A percentile compares a stretch with the other conserved stretches of the same genome.
Evolutionary conservation across 2,329 filamentous ascomycete genomes (phyloP).

Genomic region (Phaeophleospora eucalypticola): DNA sequence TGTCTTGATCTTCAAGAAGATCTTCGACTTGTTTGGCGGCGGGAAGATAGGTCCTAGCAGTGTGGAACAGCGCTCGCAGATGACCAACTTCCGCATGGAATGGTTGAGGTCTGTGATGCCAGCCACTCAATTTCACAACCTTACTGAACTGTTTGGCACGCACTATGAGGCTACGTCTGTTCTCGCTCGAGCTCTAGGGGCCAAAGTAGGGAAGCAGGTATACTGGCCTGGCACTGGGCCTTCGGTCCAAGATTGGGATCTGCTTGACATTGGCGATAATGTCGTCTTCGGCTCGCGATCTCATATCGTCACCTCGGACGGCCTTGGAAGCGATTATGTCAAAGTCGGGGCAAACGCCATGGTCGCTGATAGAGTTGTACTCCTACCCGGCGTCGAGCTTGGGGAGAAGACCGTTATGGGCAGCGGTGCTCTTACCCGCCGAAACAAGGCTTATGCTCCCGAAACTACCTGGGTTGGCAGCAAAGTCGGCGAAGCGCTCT

Average conservation of each 20-base stretch:
- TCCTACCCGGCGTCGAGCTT: constrained; percentile 50
- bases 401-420: constrained; percentile 51
- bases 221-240: constrained; percentile 58
- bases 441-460: constrained; percentile 43
- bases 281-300: constrained; percentile 58
- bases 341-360: constrained; percentile 49
- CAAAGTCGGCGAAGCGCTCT: constrained; percentile 49
- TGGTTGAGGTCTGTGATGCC: constrained; percentile 47
- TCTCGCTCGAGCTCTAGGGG: constrained; percentile 49
- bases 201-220: constrained; percentile 49
- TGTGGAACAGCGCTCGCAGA: constrained; percentile 31
- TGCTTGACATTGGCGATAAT: constrained; percentile 54
- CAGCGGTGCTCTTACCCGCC: constrained; percentile 50
- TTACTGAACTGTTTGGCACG: constrained; percentile 51
- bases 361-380: constrained; percentile 54
- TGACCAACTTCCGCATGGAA: constrained; percentile 44
- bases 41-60: constrained; percentile 34
- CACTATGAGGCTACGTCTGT: constrained; percentile 55
- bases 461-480: constrained; percentile 52
- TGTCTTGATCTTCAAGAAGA: constrained; percentile 39
- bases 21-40: constrained; percentile 35
- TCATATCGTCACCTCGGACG: constrained; percentile 53
- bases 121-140: constrained; percentile 41
- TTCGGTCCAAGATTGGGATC: constrained; percentile 51
- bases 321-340: constrained; percentile 46